Evolutionary conservation across 805 yeast species (phyloP), one percentile per base, ranked within the genome.

Genomic region (Ogataea haglerorum): DNA sequence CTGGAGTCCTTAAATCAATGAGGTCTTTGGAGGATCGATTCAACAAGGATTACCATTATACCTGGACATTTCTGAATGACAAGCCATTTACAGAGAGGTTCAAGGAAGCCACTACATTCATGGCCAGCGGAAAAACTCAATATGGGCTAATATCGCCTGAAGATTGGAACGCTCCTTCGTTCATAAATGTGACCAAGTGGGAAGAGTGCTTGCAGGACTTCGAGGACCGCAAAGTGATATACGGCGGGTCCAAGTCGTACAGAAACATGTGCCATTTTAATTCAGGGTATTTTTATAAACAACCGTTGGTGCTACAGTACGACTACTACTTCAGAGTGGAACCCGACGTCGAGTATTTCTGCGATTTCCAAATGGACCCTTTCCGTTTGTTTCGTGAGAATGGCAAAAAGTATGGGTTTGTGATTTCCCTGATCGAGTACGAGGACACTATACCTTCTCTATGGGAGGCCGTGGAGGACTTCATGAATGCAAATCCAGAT

Each of bases 251-350:
- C 1, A 60, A 67, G 48, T 78, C 87, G 1, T 85, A 85, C 56
- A 76, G 97, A 58, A 90, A 91, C 62, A 93, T 93, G 98, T 93
- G 98, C 63, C 75, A 96, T 27, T 91, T 84, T 68, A 91, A 93
- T 58, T 83, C 95, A 2, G 97, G 98, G 0, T 85, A 73, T 60
- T 93, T 93, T 66, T 91, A 78, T 68, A 76, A 85, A 57, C 95
- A 89, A 56, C 78, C 79, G 42, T 58, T 88, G 32, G 64, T 90
- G 52, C 61, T 68, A 32, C 70, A 82, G 24, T 93, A 85, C 65
- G 91, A 88, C 46, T 93, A 82, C 72, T 91, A 91, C 66, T 90
- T 95, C 79, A 74, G 99, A 48, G 96, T 91, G 10, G 99, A 91
- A 61, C 99, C 99, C 0, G 88, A 82, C 48, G 89, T 90, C 36